These are phyloP conservation scores for Mortierella hygrophila DNA, from an alignment of 192 early-diverging fungal genomes.

Conservation along the genomic window DNA sequence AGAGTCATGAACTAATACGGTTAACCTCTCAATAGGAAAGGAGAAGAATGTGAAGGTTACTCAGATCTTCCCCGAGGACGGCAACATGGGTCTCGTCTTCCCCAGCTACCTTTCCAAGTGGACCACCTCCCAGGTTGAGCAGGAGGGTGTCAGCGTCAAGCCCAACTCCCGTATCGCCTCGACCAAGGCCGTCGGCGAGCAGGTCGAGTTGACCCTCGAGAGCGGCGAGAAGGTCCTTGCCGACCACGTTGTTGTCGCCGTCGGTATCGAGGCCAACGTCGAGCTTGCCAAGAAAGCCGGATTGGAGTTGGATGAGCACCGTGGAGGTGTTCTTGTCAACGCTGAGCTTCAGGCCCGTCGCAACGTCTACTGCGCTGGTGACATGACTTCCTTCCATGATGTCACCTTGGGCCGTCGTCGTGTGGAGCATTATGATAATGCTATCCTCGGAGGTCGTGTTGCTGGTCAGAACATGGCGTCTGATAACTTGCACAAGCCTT, in stretches of 20 bases:
- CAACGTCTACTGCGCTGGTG: constrained; percentile 75
- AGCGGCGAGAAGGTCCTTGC: constrained; percentile 57
- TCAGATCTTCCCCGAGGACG: constrained; percentile 74
- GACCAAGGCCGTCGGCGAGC: constrained; percentile 46
- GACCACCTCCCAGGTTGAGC: constrained; percentile 65
- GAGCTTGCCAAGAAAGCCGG: constrained; percentile 69
- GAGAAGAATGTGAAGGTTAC: constrained; percentile 63
- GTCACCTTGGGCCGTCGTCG: constrained; percentile 72
- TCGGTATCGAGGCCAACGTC: constrained; percentile 72
- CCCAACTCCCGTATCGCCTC: constrained; percentile 51
- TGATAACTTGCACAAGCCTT: constrained; percentile 59
- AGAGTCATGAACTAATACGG: neutral
- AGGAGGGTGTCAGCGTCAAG: constrained; percentile 67
- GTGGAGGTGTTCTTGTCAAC: constrained; percentile 73
- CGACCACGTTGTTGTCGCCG: constrained; percentile 73
- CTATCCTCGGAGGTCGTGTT: constrained; percentile 69
- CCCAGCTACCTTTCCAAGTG: constrained; percentile 74
- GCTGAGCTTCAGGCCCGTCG: constrained; percentile 73
- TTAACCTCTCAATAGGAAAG: constrained; percentile 28
- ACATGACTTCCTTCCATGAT: constrained; percentile 75
- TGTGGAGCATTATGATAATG: constrained; percentile 76
- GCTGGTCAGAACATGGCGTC: constrained; percentile 74
- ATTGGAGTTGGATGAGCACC: constrained; percentile 69
- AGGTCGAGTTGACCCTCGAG: constrained; percentile 60
- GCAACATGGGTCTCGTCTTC: constrained; percentile 70